Conservation (phyloP, 257 asterid genomes). For the Petunia secreta region DNA sequence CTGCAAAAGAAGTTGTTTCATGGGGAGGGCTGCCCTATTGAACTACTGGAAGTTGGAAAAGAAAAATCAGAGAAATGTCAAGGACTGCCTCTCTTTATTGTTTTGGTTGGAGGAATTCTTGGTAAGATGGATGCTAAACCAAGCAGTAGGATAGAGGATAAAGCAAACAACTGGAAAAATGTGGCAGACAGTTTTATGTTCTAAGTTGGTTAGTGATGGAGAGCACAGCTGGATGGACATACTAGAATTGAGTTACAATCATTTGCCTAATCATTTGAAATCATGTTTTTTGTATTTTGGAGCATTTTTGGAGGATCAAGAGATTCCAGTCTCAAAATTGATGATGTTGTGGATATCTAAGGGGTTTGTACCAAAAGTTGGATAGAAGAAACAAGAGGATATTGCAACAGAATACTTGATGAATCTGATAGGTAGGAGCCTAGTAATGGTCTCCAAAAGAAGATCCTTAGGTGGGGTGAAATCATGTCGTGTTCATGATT, state of each 20-base stretch:
- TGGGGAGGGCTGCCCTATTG: not conserved
- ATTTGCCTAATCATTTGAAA: not conserved
- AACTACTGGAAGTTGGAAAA: not conserved
- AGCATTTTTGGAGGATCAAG: conserved; percentile 10
- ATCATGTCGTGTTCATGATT: conserved; percentile 26
- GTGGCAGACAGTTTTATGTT: conserved; percentile 14
- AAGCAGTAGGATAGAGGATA: not conserved
- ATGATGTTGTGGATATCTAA: conserved; percentile 19
- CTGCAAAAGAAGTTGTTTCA: conserved; percentile 1
- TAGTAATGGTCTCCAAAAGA: conserved; percentile 14
- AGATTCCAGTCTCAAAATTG: conserved; percentile 18
- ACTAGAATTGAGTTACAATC: not conserved
- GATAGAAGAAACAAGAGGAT: not conserved
- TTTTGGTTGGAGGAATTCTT: conserved; percentile 26
- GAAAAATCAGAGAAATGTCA: conserved; percentile 7
- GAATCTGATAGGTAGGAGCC: not conserved
- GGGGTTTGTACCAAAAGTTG: conserved; percentile 7
- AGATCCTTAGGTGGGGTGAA: conserved; percentile 23
- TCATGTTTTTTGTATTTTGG: conserved; percentile 25
- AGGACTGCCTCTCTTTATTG: conserved; percentile 28
- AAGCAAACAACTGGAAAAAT: not conserved
- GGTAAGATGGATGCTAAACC: no score
- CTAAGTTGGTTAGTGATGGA: not conserved
- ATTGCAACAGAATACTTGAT: not conserved
- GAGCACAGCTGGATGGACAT: not conserved